Evolutionary conservation across 176 grass and related monocot species (phyloP).

Genomic region (Microstegium vimineum): DNA sequence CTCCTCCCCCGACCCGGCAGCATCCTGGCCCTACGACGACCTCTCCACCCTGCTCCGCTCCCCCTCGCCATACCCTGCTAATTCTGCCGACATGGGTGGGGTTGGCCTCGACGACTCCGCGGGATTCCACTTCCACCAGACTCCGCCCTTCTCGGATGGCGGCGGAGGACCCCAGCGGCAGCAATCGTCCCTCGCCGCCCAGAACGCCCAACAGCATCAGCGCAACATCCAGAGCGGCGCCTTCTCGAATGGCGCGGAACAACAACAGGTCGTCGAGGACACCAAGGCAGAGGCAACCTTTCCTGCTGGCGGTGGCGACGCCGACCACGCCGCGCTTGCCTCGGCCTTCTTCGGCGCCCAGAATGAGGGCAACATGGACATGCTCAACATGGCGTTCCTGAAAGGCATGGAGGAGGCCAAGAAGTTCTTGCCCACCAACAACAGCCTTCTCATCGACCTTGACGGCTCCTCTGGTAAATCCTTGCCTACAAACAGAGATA

Average conservation of each 20-base stretch:
- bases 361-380: background rate
- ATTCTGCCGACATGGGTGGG: background rate
- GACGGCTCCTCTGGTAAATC: background rate
- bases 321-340: background rate
- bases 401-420: constrained; percentile 44
- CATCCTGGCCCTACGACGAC: background rate
- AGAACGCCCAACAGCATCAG: no score
- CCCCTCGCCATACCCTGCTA: background rate
- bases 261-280: background rate
- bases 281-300: background rate
- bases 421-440: constrained; percentile 43
- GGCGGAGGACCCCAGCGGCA: no score
- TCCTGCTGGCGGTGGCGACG: background rate
- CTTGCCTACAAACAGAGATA: background rate
- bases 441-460: constrained; percentile 19
- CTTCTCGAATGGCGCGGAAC: no score
- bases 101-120: background rate
- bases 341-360: constrained; percentile 20
- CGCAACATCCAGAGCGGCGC: no score
- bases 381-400: constrained; percentile 36
- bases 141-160: no score
- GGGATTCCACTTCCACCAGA: background rate
- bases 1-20: background rate
- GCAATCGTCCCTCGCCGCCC: no score
- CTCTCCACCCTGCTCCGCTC: constrained; percentile 18